Evolutionary conservation across 139 green algal genomes (phyloP).

Genomic region (Pseudopediastrum boryanum): DNA sequence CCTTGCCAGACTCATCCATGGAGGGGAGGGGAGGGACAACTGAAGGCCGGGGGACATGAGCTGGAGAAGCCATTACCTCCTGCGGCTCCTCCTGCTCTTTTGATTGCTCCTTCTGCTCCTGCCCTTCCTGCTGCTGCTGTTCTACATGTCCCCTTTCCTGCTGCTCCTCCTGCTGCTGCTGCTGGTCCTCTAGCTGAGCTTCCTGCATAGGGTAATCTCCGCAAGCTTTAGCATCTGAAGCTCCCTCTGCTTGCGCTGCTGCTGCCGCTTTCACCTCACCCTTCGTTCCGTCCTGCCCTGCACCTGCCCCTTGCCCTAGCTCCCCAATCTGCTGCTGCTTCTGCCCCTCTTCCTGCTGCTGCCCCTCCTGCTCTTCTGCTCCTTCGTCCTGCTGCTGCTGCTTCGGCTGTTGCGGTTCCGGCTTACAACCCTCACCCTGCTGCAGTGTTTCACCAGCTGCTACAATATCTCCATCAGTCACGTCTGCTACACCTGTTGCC

Average conservation of each 20-base stretch:
- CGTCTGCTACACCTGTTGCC: slow-evolving; percentile 14
- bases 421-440: no score
- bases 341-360: no score
- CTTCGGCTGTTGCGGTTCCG: not conserved
- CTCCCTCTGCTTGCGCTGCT: not conserved
- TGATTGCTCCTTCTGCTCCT: not conserved
- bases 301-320: no score
- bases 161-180: not conserved
- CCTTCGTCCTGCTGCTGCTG: not conserved
- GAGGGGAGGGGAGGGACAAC: no score
- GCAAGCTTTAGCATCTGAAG: not conserved
- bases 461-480: slow-evolving; percentile 1
- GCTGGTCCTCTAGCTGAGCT: not conserved
- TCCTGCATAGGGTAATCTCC: not conserved
- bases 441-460: slow-evolving; percentile 13
- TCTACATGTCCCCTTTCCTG: not conserved
- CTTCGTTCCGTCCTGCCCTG: no score
- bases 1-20: no score
- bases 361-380: no score
- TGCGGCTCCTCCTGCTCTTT: not conserved
- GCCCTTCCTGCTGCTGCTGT: not conserved
- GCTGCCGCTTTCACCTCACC: no score
- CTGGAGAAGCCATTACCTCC: no score
- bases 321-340: no score
- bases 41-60: no score